These are phyloP conservation scores for Xylaria cubensis DNA, from an alignment of 495 filamentous ascomycete species.

Conservation along the genomic window DNA sequence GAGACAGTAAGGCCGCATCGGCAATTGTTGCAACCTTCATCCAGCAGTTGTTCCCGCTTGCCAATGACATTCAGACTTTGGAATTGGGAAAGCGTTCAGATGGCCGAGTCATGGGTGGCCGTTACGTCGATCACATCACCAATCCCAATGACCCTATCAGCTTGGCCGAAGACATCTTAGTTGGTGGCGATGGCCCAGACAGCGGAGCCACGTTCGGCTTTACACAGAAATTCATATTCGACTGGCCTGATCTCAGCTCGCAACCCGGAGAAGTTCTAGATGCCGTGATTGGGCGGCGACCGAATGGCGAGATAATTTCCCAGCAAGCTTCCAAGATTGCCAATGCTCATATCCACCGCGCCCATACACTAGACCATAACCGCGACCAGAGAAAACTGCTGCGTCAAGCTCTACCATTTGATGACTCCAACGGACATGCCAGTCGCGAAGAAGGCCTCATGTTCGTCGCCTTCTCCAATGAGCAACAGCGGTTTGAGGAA, in stretches of 20 bases:
- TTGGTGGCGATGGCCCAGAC: slow-evolving; percentile 5
- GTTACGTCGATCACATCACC: slow-evolving; percentile 30
- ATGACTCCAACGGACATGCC: slow-evolving; percentile 9
- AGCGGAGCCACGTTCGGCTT: slow-evolving; percentile 23
- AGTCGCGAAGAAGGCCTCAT: slow-evolving; percentile 34
- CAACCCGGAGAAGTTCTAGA: slow-evolving; percentile 25
- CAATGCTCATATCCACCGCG: slow-evolving; percentile 23
- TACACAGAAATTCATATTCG: slow-evolving; percentile 26
- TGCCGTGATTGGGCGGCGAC: slow-evolving; percentile 25
- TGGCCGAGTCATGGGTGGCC: slow-evolving; percentile 26
- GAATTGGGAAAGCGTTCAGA: slow-evolving; percentile 25
- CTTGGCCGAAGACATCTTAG: slow-evolving; percentile 28
- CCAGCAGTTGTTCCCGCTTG: slow-evolving; percentile 5
- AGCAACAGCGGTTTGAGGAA: slow-evolving; percentile 34
- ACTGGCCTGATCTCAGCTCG: slow-evolving; percentile 27
- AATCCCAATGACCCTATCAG: slow-evolving; percentile 32
- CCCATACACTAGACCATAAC: slow-evolving; percentile 26
- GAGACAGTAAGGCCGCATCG: background rate
- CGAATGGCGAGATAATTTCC: slow-evolving; percentile 27
- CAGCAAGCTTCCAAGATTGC: slow-evolving; percentile 19
- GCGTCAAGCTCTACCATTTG: slow-evolving; percentile 29
- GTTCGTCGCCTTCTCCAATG: slow-evolving; percentile 38
- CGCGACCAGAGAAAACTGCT: slow-evolving; percentile 28
- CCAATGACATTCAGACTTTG: slow-evolving; percentile 15
- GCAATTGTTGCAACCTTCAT: slow-evolving; percentile 18